A percentile compares a stretch with the other conserved stretches of the same genome.
Conservation (phyloP, 169 alveolate species). For the Haemoproteus tartakovskyi region DNA sequence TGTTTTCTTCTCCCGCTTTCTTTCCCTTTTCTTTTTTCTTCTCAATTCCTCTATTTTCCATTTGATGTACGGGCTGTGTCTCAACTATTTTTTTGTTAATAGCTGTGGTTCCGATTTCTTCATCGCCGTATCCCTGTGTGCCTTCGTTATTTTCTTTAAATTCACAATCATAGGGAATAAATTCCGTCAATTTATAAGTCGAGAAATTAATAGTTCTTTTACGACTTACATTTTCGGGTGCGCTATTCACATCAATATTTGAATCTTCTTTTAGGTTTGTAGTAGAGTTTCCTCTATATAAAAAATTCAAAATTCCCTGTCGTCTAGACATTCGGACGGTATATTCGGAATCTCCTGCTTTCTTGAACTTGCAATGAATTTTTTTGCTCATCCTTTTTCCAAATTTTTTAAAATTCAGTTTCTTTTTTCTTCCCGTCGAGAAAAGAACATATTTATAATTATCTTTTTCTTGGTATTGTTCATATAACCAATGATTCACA, state of each 20-base stretch:
- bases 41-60: neutral
- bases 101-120: too few species aligned
- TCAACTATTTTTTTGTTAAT: neutral
- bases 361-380: neutral
- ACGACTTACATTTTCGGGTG: too few species aligned
- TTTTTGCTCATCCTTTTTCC: neutral
- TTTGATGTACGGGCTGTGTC: neutral
- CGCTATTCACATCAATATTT: too few species aligned
- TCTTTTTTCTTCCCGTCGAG: slow-evolving; percentile 10
- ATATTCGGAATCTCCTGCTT: neutral
- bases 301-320: too few species aligned
- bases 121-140: too few species aligned
- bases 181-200: too few species aligned
- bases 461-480: slow-evolving; percentile 59
- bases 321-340: too few species aligned
- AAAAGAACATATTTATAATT: slow-evolving; percentile 20
- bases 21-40: neutral
- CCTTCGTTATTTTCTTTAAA: too few species aligned
- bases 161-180: too few species aligned
- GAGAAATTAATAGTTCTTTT: too few species aligned
- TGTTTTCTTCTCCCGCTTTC: neutral
- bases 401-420: slow-evolving; percentile 5
- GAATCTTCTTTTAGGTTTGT: too few species aligned
- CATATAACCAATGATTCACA: slow-evolving; percentile 69
- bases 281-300: too few species aligned